These are phyloP conservation scores for Triangularia verruculosa DNA, from an alignment of 2,329 filamentous ascomycete genomes.

Conservation along the genomic window DNA sequence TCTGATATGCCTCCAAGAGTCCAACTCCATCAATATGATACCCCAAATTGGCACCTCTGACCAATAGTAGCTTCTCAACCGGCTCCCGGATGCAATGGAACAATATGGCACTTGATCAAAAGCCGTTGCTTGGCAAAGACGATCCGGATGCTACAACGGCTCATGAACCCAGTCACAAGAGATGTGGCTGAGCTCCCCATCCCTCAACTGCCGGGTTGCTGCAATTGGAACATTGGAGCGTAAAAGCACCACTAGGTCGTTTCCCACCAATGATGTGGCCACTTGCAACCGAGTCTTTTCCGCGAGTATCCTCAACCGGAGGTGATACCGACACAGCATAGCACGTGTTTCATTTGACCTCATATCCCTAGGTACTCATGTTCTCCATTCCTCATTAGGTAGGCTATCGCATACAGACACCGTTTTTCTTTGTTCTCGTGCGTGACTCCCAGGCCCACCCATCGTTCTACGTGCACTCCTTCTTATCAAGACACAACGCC, in stretches of 20 bases:
- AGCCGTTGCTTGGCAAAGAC: constrained; percentile 3
- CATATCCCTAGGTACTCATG: background rate
- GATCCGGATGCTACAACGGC: constrained; percentile 1
- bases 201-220: background rate
- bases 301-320: background rate
- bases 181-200: background rate
- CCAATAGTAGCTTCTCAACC: background rate
- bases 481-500: background rate
- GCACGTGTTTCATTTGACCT: background rate
- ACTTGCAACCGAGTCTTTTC: background rate
- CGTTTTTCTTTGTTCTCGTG: background rate
- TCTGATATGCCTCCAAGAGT: background rate
- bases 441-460: background rate
- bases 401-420: background rate
- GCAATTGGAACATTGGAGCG: background rate
- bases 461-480: background rate
- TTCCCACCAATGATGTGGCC: background rate
- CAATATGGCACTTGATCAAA: constrained; percentile 6
- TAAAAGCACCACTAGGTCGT: background rate
- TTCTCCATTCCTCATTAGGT: background rate
- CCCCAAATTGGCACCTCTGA: background rate
- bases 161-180: background rate
- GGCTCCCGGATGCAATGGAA: background rate
- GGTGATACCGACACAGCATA: background rate
- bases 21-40: background rate